phyloP scores from a whole-genome alignment of 23 red algal genomes.

The Gracilaria gracilis region DNA sequence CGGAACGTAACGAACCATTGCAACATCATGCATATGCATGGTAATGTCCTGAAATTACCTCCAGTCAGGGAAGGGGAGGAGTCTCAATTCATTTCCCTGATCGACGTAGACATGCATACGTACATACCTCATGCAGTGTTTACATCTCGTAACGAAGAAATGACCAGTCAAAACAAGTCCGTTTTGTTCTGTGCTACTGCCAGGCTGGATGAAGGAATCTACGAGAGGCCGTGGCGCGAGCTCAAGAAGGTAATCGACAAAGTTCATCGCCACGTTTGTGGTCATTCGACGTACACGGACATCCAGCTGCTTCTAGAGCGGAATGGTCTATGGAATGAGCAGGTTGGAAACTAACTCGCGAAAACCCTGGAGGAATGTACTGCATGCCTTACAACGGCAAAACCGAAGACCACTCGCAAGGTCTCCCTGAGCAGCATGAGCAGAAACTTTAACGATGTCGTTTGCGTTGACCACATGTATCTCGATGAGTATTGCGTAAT shows the following conservation, averaged over 20 bases:
- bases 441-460: neutral
- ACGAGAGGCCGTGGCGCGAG: neutral
- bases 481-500: neutral
- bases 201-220: neutral
- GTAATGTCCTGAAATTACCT: conserved; percentile 2
- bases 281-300: neutral
- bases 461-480: neutral
- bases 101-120: conserved; percentile 3
- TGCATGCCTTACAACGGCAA: neutral
- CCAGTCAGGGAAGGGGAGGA: too few species aligned
- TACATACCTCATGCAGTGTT: neutral
- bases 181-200: neutral
- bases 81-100: neutral
- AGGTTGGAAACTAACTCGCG: neutral
- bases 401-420: neutral
- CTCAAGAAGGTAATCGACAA: conserved; percentile 14
- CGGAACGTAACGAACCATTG: neutral
- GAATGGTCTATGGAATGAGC: neutral
- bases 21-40: neutral
- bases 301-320: conserved; percentile 21
- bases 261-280: conserved; percentile 15
- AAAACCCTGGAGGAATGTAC: neutral
- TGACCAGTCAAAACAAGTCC: neutral
- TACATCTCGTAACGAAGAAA: neutral
- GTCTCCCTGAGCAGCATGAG: neutral